Base-by-base conservation (phyloP, 1,284 basidiomycete species). In the Lentinula novae-zelandiae region DNA sequence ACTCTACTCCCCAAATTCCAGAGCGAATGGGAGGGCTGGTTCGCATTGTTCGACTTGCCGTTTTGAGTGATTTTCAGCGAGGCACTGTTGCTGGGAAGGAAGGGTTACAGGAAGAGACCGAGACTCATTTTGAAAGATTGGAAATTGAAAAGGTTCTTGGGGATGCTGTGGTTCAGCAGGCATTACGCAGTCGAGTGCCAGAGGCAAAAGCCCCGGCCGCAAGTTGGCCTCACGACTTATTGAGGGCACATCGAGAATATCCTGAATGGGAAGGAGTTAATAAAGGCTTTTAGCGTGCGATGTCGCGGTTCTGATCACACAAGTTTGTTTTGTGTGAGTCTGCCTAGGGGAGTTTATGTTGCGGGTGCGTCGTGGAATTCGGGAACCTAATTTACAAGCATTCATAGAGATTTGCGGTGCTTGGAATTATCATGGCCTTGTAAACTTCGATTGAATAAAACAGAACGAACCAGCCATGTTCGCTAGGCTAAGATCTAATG, bases 21-120 rank as follows among this genome's bases (percentile, higher is more conserved):
- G 58, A 60, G 31, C 49, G 58, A n/a, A 60, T 60, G 50, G 58
- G 34, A 5, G 49, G 40, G 38, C 13, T 60, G 38, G 50, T 46
- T 5, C 38, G 52, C 6, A 22, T 60, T 9, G 58, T 60, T 5
- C 22, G 58, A 36, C 15, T 53, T 7, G 58, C 50, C 27, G 58
- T 60, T 8, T 22, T 52, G 42, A 34, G 22, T n/a, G 58, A 60
- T 60, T 60, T 60, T 17, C 13, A 38, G 20, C 12, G 50, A 42
- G 51, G 20, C 5, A 15, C 5, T 31, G 12, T 44, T 2, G 39
- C 40, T 13, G 50, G 15, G 12, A 22, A 33, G n/a, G 31, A 34
- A 34, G 31, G 31, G 7, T 33, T 50, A 15, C 22, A 50, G 12
- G 6, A 7, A 50, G 34, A 53, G 7, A 33, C 44, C 20, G 58